These are phyloP conservation scores for Magnolia kwangsiensis DNA, from an alignment of 164 flowering plant genomes.

Conservation along the genomic window DNA sequence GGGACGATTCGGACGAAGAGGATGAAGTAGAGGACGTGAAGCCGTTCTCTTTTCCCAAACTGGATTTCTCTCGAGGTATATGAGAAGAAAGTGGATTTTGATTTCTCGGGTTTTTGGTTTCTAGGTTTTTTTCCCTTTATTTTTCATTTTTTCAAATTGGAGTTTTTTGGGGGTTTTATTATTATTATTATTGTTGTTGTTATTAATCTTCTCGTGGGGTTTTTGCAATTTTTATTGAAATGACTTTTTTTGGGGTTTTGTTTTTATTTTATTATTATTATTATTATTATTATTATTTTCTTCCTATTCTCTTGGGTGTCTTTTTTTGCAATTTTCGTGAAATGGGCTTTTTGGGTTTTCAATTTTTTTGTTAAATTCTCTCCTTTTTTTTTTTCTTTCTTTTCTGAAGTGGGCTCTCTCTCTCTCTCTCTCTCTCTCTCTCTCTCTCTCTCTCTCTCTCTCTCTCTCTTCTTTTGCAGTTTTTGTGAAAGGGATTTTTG, in stretches of 20 bases:
- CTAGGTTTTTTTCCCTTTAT: background rate
- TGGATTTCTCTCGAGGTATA: slow-evolving; percentile 20
- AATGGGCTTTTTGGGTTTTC: background rate
- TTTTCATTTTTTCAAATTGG: background rate
- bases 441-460: too few species aligned
- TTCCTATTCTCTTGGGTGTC: too few species aligned
- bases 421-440: too few species aligned
- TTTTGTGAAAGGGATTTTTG: background rate
- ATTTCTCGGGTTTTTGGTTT: background rate
- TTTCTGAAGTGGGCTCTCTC: background rate
- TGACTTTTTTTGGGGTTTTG: background rate
- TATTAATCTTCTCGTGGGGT: background rate
- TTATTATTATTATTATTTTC: too few species aligned
- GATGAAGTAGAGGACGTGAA: slow-evolving; percentile 27
- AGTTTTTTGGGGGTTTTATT: too few species aligned
- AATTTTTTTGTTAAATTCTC: background rate
- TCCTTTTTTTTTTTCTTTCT: background rate
- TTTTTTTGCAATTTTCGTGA: background rate
- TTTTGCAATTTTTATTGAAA: background rate
- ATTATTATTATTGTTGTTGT: too few species aligned
- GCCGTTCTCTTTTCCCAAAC: slow-evolving; percentile 37
- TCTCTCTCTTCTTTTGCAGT: too few species aligned
- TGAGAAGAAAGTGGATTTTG: background rate
- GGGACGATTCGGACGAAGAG: slow-evolving; percentile 51
- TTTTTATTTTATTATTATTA: too few species aligned